Percentiles rank a stretch among this genome's conserved stretches.
Evolutionary conservation across 345 rosid genomes (phyloP).

Genomic region (Bruguiera parviflora): DNA sequence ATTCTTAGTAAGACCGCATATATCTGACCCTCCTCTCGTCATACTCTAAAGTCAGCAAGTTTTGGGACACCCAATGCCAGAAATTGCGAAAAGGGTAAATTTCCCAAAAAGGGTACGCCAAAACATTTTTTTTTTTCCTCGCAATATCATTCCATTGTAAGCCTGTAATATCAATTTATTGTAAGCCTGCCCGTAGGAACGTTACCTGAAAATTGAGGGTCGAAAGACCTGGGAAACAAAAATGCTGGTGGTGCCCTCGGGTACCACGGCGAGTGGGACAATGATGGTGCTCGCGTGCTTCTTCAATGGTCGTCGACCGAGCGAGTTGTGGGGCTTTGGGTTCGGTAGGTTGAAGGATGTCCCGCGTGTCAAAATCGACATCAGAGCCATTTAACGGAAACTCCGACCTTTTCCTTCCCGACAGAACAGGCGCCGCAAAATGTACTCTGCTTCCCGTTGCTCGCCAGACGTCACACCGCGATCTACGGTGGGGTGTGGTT

Average conservation of each 20-base stretch:
- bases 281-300: conserved; percentile 6
- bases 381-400: conserved; percentile 25
- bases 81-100: too few relatives aligned
- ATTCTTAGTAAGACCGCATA: not conserved
- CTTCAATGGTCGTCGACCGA: conserved; percentile 11
- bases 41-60: not conserved
- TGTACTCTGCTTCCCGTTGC: too few relatives aligned
- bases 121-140: not conserved
- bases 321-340: conserved; percentile 15
- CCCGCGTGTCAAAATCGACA: conserved; percentile 32
- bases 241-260: not conserved
- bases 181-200: not conserved
- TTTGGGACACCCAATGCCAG: too few relatives aligned
- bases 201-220: conserved; percentile 32
- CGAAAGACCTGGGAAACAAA: conserved; percentile 17
- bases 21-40: not conserved
- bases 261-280: conserved; percentile 12
- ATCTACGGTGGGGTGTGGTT: too few relatives aligned
- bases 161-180: not conserved
- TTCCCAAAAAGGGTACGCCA: not conserved
- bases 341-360: conserved; percentile 29
- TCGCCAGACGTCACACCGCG: too few relatives aligned
- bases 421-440: too few relatives aligned
- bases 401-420: too few relatives aligned
- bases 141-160: not conserved